phyloP scores from a whole-genome alignment of 2,329 filamentous ascomycete species.

The Plenodomus lindquistii region DNA sequence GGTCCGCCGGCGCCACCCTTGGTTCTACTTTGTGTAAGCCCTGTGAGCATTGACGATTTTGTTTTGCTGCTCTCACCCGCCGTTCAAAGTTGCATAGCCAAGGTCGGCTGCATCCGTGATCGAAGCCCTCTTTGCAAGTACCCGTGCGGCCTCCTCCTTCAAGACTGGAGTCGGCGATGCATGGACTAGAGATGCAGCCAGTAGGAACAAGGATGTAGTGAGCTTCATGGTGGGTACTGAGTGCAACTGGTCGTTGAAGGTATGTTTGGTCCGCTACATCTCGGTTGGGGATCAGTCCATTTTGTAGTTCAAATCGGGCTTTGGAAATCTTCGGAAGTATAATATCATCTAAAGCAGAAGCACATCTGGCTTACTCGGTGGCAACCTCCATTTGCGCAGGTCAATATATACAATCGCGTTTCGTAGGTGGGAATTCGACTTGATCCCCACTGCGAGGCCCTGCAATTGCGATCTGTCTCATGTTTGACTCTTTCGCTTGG shows the following conservation, averaged over 20 bases:
- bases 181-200: conserved; percentile 12
- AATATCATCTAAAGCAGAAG: neutral
- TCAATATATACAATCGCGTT: conserved; percentile 8
- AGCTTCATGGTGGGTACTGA: conserved; percentile 13
- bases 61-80: conserved; percentile 24
- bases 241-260: neutral
- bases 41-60: neutral
- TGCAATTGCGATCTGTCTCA: conserved; percentile 5
- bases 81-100: conserved; percentile 54
- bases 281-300: neutral
- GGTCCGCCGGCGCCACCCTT: conserved; percentile 58
- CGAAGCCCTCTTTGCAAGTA: conserved; percentile 15
- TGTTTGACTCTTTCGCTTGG: neutral
- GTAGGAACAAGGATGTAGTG: conserved; percentile 10
- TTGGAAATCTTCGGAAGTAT: conserved; percentile 1
- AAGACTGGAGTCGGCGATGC: conserved; percentile 16
- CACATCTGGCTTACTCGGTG: neutral
- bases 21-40: conserved; percentile 39
- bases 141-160: conserved; percentile 8
- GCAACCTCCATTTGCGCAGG: conserved; percentile 1
- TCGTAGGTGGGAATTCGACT: conserved; percentile 16
- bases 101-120: conserved; percentile 23
- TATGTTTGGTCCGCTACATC: neutral
- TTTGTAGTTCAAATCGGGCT: conserved; percentile 10
- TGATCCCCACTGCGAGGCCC: neutral